Conservation (phyloP, 768 basidiomycete genomes). For the Boletus sensibilis region DNA sequence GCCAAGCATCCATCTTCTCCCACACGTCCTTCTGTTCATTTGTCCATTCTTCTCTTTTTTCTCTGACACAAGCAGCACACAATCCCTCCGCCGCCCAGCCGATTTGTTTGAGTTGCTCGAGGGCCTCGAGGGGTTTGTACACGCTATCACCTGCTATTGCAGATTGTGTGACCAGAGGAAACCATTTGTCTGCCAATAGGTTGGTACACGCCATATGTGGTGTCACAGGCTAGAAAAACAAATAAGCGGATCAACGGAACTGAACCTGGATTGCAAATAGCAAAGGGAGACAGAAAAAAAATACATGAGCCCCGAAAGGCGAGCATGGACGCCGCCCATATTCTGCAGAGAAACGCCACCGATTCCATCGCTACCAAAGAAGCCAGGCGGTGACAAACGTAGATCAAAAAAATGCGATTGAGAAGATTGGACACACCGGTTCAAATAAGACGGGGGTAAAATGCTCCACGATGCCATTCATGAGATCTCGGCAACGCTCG, state of each 20-base stretch:
- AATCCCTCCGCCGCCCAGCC: conserved; percentile 61
- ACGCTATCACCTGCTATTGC: conserved; percentile 62
- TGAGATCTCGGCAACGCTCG: conserved; percentile 47
- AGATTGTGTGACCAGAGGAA: conserved; percentile 64
- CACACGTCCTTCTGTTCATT: conserved; percentile 59
- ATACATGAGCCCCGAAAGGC: not conserved
- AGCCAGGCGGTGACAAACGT: not conserved
- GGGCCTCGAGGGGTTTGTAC: conserved; percentile 69
- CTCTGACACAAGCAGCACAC: conserved; percentile 54
- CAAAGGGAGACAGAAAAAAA: not conserved
- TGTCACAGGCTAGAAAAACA: conserved; percentile 43
- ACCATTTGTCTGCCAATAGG: conserved; percentile 69
- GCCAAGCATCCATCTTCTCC: conserved; percentile 60
- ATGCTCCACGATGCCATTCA: conserved; percentile 56
- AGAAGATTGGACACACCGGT: conserved; percentile 35
- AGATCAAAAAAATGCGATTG: not conserved
- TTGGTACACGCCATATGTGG: conserved; percentile 75
- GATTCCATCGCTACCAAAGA: not conserved
- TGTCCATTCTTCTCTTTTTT: conserved; percentile 67
- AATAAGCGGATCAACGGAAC: not conserved
- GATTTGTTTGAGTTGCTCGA: conserved; percentile 55
- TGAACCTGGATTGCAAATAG: not conserved
- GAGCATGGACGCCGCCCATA: not conserved
- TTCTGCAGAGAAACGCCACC: not conserved
- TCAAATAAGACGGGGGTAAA: conserved; percentile 77